Evolutionary conservation across 495 filamentous ascomycete genomes (phyloP), one percentile per base, ranked within the genome.

Genomic region (Lichenothelia convexa): DNA sequence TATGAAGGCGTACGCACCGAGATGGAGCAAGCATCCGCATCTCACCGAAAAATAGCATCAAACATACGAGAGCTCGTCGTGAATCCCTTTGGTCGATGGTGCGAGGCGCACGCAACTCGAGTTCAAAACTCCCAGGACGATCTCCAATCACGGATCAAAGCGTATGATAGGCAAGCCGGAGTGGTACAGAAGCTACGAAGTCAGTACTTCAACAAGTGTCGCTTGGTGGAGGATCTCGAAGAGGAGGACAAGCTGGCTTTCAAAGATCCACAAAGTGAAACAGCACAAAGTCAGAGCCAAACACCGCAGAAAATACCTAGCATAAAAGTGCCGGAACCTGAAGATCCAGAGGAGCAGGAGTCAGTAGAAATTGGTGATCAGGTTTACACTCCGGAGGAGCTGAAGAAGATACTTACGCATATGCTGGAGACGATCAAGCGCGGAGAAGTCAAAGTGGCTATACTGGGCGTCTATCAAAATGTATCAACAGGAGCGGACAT

Each of bases 221-320:
- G 89, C 31, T 68, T 92, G 30, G 75, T 94, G 5, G 89, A 99
- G 55, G 89, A 99, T 50, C 57, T 94, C 36, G 91, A 95, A 48
- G 89, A 99, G 57, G 89, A 99, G 66, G 93, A 93, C 51, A 94
- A 95, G 58, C 71, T 99, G 9, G 86, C 83, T 21, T 94, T 95
- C 54, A 83, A 94, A 50, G 82, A 81, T 42, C 83, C 86, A 1
- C 57, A 44, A 55, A 56, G 45, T 43, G 58, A 46, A 52, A 59
- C 38, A 62, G 67, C 66, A 30, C 64, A 68, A 46, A 76, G 73
- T 55, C 75, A 75, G 4, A 73, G 70, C 42, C 68, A 74, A 30
- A 65, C 76, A 34, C 51, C 35, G 2, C n/a, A n/a, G n/a, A 54
- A 40, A 8, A 51, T 58, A 20, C 58, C 58, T 1, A 58, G 53